These are phyloP conservation scores for Tolypocladium guangdongense DNA, from an alignment of 2,329 filamentous ascomycete genomes.

Conservation along the genomic window DNA sequence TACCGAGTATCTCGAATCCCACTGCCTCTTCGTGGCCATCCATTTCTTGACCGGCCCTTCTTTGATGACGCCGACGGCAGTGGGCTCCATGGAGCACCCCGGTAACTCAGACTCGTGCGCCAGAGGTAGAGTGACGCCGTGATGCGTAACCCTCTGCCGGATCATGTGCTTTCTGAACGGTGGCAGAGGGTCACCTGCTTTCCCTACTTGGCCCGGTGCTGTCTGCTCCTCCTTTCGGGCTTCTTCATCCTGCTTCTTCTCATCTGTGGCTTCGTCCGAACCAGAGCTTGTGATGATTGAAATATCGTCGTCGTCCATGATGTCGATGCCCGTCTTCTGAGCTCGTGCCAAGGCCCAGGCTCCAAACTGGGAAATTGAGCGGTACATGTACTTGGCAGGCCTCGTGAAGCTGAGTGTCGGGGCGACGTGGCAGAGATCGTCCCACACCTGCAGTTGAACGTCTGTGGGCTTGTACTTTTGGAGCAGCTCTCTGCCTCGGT, in stretches of 20 bases:
- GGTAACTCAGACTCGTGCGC: conserved; percentile 52
- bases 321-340: conserved; percentile 70
- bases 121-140: conserved; percentile 64
- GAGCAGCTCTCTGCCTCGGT: conserved; percentile 48
- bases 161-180: conserved; percentile 82
- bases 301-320: conserved; percentile 66
- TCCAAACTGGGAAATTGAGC: conserved; percentile 83
- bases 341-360: conserved; percentile 82
- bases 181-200: conserved; percentile 73
- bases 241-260: conserved; percentile 10
- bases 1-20: conserved; percentile 61
- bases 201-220: conserved; percentile 51
- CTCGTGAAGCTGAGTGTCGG: conserved; percentile 90
- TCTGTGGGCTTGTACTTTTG: conserved; percentile 70
- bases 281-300: conserved; percentile 59
- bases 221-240: conserved; percentile 9
- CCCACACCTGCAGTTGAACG: conserved; percentile 93
- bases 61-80: conserved; percentile 70
- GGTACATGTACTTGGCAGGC: conserved; percentile 95
- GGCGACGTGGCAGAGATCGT: conserved; percentile 84
- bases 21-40: conserved; percentile 62
- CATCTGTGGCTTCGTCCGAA: conserved; percentile 18
- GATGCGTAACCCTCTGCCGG: conserved; percentile 70
- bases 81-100: conserved; percentile 49
- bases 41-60: conserved; percentile 71